Base-by-base conservation (phyloP, 352 stramenopile species). In the Peronosclerospora sorghi region DNA sequence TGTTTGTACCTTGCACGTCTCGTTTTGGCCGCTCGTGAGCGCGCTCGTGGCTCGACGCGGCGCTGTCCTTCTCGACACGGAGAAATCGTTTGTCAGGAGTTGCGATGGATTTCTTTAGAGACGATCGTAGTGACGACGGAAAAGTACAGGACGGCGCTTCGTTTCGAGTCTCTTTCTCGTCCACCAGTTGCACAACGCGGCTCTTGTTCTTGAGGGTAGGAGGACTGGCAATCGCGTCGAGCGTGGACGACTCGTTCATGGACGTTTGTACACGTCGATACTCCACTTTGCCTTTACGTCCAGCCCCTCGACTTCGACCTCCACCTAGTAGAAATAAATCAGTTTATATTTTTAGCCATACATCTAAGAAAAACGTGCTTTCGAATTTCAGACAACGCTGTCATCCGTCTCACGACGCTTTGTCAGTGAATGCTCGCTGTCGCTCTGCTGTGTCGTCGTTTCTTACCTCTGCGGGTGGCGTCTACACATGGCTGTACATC, bases 71-170 rank as follows among this genome's bases (percentile, higher is more conserved):
- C 32, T 62, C 40, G 12, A 51, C 51, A 37, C 45, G 41, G 13
- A 59, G 49, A 8, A 29, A 52, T 14, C 48, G 48, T 13, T 59
- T 48, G 14, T 36, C 59, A 8, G 10, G 30, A 30, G 14, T 41
- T 43, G 65, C 65, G 8, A 18, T 27, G 4, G 51, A 17, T 13
- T 65, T 41, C 44, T 64, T 61, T 24, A 84, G 29, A 8, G 75
- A 86, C 30, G 73, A 80, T 32, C 36, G 59, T 44, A 88, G 27
- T 5, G 76, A 85, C 15, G 76, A 86, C 39, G 48, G 52, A 32
- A 83, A 85, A 14, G 20, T 35, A 24, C 43, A 35, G 5, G 40
- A 23, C 12, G 42, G 41, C 20, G 32, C 29, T 1, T 53, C 45
- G 9, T 57, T 10, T 21, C 45, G 35, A 2, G 17, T 24, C 23